Percentiles rank a stretch among this genome's conserved stretches.
phyloP scores from a whole-genome alignment of 176 grass and related monocot species.

The Oryza punctata region DNA sequence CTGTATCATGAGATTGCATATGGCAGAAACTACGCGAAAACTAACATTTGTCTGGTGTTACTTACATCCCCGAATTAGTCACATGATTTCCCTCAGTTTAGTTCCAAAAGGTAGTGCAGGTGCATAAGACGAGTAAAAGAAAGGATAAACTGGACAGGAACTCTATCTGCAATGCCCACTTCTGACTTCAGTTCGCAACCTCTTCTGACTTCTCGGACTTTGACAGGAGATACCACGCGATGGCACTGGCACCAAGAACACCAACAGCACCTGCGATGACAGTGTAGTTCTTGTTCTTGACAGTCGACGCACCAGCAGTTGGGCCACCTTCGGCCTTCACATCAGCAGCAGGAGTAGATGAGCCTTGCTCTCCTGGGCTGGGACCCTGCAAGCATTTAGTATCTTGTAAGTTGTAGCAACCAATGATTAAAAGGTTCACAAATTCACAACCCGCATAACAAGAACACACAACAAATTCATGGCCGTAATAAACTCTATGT shows the following conservation, averaged over 20 bases:
- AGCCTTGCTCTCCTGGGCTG: conserved; percentile 46
- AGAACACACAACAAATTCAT: not conserved
- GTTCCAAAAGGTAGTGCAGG: not conserved
- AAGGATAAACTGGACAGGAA: not conserved
- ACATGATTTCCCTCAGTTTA: not conserved
- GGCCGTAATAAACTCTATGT: not conserved
- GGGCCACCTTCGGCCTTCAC: conserved; percentile 19
- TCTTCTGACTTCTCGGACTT: conserved; percentile 74
- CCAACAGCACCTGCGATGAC: conserved; percentile 59
- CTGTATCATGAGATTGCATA: not conserved
- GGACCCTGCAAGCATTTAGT: conserved; percentile 54
- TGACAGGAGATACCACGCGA: conserved; percentile 77
- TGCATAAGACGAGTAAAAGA: not conserved
- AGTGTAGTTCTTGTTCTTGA: conserved; percentile 66
- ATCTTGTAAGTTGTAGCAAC: conserved; percentile 2
- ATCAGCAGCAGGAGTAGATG: conserved; percentile 27
- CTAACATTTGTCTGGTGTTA: not conserved
- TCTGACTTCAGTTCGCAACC: conserved; percentile 35
- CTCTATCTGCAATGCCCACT: not conserved
- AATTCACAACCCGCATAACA: not conserved
- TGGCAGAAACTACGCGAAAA: not conserved
- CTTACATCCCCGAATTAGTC: not conserved
- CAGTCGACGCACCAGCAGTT: conserved; percentile 51
- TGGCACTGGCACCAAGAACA: conserved; percentile 49
- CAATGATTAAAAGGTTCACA: not conserved